These are phyloP conservation scores for Neurospora sp. DNA, from an alignment of 495 filamentous ascomycete genomes.

Conservation along the genomic window DNA sequence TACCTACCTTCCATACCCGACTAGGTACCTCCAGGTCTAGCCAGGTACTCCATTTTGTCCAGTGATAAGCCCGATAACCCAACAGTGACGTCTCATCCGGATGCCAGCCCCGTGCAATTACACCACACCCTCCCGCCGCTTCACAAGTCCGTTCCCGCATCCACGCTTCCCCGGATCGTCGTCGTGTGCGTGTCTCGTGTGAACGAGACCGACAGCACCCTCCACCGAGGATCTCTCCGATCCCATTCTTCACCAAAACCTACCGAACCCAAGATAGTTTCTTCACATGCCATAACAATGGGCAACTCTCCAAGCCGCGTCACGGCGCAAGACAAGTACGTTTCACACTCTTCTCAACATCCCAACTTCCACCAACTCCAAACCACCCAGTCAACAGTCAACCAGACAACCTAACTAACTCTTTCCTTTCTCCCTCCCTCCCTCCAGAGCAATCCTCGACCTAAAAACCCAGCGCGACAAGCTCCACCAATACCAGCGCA, in stretches of 20 bases:
- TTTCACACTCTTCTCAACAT: background rate
- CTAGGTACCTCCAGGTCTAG: too few species aligned
- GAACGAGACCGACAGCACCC: background rate
- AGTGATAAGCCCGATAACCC: background rate
- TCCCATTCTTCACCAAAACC: background rate
- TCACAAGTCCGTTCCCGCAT: background rate
- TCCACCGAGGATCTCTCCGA: background rate
- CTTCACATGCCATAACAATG: slow-evolving; percentile 21
- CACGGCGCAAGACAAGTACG: slow-evolving; percentile 38
- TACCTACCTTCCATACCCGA: too few species aligned
- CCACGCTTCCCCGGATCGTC: background rate
- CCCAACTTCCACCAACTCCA: background rate
- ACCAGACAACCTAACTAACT: background rate
- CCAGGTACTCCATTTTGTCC: background rate
- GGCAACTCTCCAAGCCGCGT: slow-evolving; percentile 34
- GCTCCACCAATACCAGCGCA: slow-evolving; percentile 79
- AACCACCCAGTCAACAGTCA: background rate
- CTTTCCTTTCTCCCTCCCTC: background rate
- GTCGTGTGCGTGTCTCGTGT: background rate
- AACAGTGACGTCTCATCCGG: slow-evolving; percentile 5
- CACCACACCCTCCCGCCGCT: background rate
- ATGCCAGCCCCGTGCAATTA: background rate
- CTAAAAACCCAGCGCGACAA: slow-evolving; percentile 96
- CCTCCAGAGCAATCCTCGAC: slow-evolving; percentile 72
- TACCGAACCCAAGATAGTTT: background rate